Evolutionary conservation across 495 filamentous ascomycete species (phyloP).

Genomic region (Viridothelium virens): DNA sequence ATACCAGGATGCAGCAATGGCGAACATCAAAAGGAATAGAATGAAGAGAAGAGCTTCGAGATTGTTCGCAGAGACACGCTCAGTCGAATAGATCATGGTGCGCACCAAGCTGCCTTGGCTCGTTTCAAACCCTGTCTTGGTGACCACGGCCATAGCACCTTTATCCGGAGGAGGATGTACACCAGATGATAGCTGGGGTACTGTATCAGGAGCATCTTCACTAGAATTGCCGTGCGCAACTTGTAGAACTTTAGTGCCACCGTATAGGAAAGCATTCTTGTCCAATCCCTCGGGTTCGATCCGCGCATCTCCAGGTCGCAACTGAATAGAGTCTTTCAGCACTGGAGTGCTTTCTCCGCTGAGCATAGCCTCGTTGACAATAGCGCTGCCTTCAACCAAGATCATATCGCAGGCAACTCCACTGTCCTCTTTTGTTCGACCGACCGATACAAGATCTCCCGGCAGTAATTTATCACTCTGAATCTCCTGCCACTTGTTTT

Average conservation of each 20-base stretch:
- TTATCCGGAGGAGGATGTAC: constrained; percentile 76
- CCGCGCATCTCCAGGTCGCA: constrained; percentile 72
- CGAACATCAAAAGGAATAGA: constrained; percentile 91
- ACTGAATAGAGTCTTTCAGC: constrained; percentile 90
- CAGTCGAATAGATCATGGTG: constrained; percentile 99
- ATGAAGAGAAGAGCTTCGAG: constrained; percentile 92
- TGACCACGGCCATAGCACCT: constrained; percentile 86
- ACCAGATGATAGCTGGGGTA: constrained; percentile 56
- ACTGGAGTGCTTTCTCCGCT: constrained; percentile 96
- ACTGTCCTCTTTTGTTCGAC: constrained; percentile 91
- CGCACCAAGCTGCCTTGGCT: constrained; percentile 95
- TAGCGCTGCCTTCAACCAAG: constrained; percentile 85
- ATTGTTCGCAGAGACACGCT: constrained; percentile 96
- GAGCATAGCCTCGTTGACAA: constrained; percentile 99
- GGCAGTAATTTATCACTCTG: constrained; percentile 91
- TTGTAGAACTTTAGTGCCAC: constrained; percentile 95
- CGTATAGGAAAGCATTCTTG: constrained; percentile 93
- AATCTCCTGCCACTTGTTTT: constrained; percentile 78
- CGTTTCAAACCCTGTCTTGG: constrained; percentile 97
- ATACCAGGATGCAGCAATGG: constrained; percentile 98
- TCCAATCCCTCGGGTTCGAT: constrained; percentile 89
- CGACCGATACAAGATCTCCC: constrained; percentile 92
- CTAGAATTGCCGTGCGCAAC: constrained; percentile 72
- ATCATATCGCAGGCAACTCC: constrained; percentile 97
- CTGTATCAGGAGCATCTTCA: constrained; percentile 57